Conservation (phyloP, 441 rosid genomes). For the Euphorbia celastroides region DNA sequence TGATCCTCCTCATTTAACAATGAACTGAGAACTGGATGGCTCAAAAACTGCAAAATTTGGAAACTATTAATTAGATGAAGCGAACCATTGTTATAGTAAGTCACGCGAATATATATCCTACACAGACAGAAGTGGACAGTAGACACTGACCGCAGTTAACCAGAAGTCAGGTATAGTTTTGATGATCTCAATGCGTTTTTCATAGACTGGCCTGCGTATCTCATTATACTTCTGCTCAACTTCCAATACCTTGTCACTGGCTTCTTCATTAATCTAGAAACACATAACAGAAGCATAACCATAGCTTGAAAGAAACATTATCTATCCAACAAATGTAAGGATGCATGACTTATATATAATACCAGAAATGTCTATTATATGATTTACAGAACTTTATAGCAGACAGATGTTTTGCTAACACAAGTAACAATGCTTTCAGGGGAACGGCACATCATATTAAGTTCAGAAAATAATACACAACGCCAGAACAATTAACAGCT, state of each 20-base stretch:
- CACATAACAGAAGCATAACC: neutral
- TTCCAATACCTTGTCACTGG: constrained; percentile 87
- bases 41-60: constrained; percentile 56
- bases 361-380: neutral
- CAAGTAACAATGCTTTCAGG: neutral
- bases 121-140: neutral
- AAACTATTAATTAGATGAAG: neutral
- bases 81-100: neutral
- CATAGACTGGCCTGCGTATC: constrained; percentile 80
- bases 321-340: neutral
- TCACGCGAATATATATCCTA: neutral
- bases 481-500: neutral
- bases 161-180: constrained; percentile 88
- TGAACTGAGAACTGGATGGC: constrained; percentile 82
- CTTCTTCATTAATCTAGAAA: constrained; percentile 83
- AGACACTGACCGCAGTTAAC: constrained; percentile 79
- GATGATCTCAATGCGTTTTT: constrained; percentile 73
- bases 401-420: neutral
- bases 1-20: constrained; percentile 87
- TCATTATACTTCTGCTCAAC: constrained; percentile 91
- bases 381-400: neutral
- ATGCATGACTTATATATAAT: neutral
- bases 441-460: too few species aligned
- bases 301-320: neutral
- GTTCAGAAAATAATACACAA: neutral